Evolutionary conservation across 148 eudicot species (phyloP).

Genomic region (Pharnaceum exiguum): DNA sequence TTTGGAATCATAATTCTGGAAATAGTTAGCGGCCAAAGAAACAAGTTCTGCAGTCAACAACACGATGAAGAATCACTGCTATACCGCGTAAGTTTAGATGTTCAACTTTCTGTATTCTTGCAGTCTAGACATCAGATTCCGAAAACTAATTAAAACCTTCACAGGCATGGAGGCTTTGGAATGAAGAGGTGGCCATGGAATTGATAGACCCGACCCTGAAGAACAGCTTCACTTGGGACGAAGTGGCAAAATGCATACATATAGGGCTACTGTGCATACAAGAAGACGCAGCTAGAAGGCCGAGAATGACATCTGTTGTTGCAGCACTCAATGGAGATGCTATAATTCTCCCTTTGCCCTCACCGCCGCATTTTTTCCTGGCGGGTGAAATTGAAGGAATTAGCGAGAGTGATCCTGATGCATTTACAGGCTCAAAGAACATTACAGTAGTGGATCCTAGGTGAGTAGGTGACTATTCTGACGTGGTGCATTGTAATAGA

Average conservation of each 20-base stretch:
- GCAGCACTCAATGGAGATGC: conserved; percentile 22
- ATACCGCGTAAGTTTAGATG: conserved; percentile 18
- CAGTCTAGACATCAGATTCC: background rate
- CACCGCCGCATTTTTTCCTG: conserved; percentile 20
- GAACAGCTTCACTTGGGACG: conserved; percentile 8
- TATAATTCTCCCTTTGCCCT: conserved; percentile 19
- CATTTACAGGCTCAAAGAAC: conserved; percentile 14
- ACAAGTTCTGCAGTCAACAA: conserved; percentile 7
- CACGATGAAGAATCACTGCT: conserved; percentile 19
- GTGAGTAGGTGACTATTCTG: background rate
- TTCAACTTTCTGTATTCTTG: background rate
- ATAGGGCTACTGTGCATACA: conserved; percentile 24
- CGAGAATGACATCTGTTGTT: conserved; percentile 24
- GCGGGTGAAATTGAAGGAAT: conserved; percentile 2
- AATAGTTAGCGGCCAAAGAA: conserved; percentile 27
- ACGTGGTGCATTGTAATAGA: background rate
- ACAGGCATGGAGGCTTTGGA: conserved; percentile 30
- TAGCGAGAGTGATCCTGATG: conserved; percentile 6
- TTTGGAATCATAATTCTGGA: conserved; percentile 32
- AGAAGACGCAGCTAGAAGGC: conserved; percentile 26
- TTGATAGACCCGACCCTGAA: conserved; percentile 13
- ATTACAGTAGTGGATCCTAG: conserved; percentile 19
- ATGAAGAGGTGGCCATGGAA: conserved; percentile 10
- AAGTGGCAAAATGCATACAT: conserved; percentile 24
- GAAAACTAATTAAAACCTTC: background rate